Evolutionary conservation across 208 protist genomes (phyloP), one percentile per base, ranked within the genome.

Genomic region (Acanthamoeba culbertsoni): DNA sequence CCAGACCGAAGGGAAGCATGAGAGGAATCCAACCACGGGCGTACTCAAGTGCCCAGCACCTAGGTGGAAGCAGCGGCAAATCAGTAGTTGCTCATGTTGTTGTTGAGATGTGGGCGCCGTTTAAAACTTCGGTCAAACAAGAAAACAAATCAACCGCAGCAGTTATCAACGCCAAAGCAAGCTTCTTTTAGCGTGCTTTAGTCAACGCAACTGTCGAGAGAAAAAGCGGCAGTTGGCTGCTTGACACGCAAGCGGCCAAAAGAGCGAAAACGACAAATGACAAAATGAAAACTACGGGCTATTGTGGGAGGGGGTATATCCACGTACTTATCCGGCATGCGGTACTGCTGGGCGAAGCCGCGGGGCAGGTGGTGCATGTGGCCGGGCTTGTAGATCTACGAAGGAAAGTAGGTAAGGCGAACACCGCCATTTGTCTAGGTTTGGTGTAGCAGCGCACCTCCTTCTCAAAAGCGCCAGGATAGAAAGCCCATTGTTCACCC

Each of bases 1-100:
- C 92, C 5, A 95, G 12, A 18, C 94, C 94, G 71, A 95, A 94
- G n/a, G 94, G 94, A 26, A 95, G 45, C 94, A 95, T 95, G 33
- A 46, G 31, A 7, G 73, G 65, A 45, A 95, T 95, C 86, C 77
- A 91, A 46, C 94, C 94, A 16, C 92, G 71, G 4, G 94, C 94
- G 40, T 95, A 95, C 77, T 95, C 94, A 7, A 95, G 92, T 5
- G 94, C 94, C 94, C 94, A 95, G 92, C 91, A 93, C 43, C 57
- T 92, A n/a, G 20, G 51, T 62, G 55, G 55, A 62, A 5, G 51
- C 26, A n/a, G 7, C 3, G 18, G 51, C 31, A 28, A 26, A n/a
- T 57, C 20, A 1, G 1, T 57, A 26, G 51, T 57, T 14, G 2
- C 23, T 33, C 31, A n/a, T n/a, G 55, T 31, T 12, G 33, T 20